Evolutionary conservation across 306 rosid species (phyloP).

Genomic region (Cicer chorassanicum): DNA sequence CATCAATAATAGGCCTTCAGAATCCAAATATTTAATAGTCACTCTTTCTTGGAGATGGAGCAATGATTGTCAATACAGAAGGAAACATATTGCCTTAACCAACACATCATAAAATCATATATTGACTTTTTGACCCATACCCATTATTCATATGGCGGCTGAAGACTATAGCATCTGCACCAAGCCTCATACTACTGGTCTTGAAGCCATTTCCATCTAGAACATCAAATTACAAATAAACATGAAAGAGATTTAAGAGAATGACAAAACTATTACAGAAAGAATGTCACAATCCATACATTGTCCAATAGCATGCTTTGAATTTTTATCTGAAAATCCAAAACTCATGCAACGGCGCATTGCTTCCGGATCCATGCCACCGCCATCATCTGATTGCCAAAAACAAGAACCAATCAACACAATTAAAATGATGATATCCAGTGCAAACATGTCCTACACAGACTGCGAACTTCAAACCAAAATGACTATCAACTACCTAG

Average conservation of each 20-base stretch:
- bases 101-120: slow-evolving; percentile 11
- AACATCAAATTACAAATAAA: slow-evolving; percentile 56
- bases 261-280: slow-evolving; percentile 29
- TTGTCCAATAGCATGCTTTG: slow-evolving; percentile 77
- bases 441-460: slow-evolving; percentile 22
- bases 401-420: slow-evolving; percentile 36
- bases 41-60: slow-evolving; percentile 3
- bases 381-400: slow-evolving; percentile 76
- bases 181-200: slow-evolving; percentile 97
- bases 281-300: slow-evolving; percentile 63
- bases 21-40: slow-evolving; percentile 18
- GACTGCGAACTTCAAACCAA: slow-evolving; percentile 38
- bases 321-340: slow-evolving; percentile 87
- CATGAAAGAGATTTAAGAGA: slow-evolving; percentile 17
- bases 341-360: slow-evolving; percentile 94
- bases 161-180: slow-evolving; percentile 90
- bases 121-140: slow-evolving; percentile 52
- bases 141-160: slow-evolving; percentile 66
- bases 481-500: slow-evolving; percentile 20
- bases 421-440: slow-evolving; percentile 19
- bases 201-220: slow-evolving; percentile 99
- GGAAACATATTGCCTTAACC: slow-evolving; percentile 1
- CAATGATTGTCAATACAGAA: not conserved
- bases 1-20: not conserved
- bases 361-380: slow-evolving; percentile 88